Evolutionary conservation across 2,329 filamentous ascomycete genomes (phyloP).

Genomic region (Xylaria sp.): DNA sequence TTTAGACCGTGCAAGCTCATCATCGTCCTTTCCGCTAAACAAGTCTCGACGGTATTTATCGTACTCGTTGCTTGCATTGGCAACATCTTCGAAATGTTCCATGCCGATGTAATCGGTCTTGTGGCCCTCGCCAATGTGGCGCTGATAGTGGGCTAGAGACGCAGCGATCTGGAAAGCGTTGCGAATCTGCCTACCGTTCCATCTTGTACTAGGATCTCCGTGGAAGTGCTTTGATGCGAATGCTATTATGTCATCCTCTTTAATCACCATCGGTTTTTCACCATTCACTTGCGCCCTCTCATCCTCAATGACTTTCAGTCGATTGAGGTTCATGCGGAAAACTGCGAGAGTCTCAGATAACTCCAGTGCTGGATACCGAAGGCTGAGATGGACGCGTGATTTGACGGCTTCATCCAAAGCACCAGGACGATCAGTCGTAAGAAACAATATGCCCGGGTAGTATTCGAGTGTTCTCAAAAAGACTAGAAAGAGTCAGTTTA

Average conservation of each 20-base stretch:
- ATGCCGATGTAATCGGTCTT: background rate
- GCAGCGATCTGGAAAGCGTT: conserved; percentile 1
- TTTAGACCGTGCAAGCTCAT: background rate
- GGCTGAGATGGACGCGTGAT: background rate
- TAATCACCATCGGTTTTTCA: background rate
- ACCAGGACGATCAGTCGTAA: background rate
- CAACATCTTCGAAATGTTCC: background rate
- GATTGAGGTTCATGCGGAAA: background rate
- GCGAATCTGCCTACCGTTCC: conserved; percentile 4
- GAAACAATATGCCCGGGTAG: background rate
- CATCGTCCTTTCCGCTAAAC: background rate
- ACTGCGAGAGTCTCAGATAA: background rate
- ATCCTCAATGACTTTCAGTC: background rate
- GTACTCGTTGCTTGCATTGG: background rate
- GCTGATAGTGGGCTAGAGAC: background rate
- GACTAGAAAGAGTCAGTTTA: background rate
- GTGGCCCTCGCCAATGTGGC: background rate
- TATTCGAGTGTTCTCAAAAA: background rate
- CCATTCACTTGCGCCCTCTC: background rate
- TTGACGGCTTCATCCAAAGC: background rate
- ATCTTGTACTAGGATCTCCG: background rate
- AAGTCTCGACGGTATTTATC: background rate
- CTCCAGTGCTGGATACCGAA: background rate
- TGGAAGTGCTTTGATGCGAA: background rate
- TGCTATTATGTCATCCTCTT: background rate